Evolutionary conservation across 2,329 filamentous ascomycete genomes (phyloP), one percentile per base, ranked within the genome.

Genomic region (Madurella fahalii): DNA sequence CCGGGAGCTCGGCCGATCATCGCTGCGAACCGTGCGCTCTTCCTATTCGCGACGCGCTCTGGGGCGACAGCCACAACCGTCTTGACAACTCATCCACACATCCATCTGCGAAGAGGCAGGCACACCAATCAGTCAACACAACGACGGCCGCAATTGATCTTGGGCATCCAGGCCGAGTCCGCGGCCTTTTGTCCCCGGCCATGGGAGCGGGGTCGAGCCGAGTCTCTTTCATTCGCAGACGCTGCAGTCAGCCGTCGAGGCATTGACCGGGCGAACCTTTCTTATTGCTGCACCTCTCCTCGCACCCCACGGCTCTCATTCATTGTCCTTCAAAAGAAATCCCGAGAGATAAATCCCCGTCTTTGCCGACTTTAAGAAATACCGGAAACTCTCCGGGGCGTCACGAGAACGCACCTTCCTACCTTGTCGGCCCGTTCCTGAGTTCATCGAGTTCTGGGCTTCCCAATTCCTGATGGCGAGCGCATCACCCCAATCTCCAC

Each of bases 401-500:
- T 34, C 31, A 34, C 31, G 7, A 34, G 31, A 11, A 37, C 11
- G 39, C 39, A 42, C 47, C 17, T 42, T 50, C 34, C 39, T 37
- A 30, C 9, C 25, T n/a, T n/a, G n/a, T n/a, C 25, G 7, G 25
- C 25, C 25, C 7, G 25, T 25, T 25, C 4, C 25, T 25, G 5
- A 12, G n/a, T 17, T 47, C 32, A 47, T 47, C 44, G 32, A 39
- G 32, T 13, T 45, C 34, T 37, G 13, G 40, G 47, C 17, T 40
- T 42, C 9, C 16, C 18, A 46, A 9, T 30, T n/a, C 40, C 43
- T 47, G 20, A 63, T 63, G 61, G 54, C 60, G 53, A 62, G 54
- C 52, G 18, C 47, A 11, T 58, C 61, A 39, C 43, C 50, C 49
- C 52, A 43, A 11, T 50, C 56, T 31, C 44, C 50, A 34, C 46